Percentiles rank a stretch among this genome's conserved stretches.
phyloP scores from a whole-genome alignment of 495 filamentous ascomycete genomes.

The Talaromyces wortmannii region DNA sequence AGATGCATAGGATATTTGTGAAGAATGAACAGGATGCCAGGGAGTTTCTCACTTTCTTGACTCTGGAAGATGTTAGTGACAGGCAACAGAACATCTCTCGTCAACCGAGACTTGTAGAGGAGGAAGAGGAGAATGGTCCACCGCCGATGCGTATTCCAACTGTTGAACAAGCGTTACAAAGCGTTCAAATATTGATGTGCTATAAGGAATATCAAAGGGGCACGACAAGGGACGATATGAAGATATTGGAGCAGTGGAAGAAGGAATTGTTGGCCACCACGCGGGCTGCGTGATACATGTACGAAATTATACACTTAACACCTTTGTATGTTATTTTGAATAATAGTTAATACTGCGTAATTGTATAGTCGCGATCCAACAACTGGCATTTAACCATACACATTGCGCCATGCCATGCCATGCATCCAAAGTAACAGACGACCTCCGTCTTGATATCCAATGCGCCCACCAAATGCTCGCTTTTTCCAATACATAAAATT shows the following conservation, averaged over 20 bases:
- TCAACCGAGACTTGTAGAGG: neutral
- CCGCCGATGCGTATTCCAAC: neutral
- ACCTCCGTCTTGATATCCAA: neutral
- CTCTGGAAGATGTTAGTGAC: neutral
- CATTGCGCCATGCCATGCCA: neutral
- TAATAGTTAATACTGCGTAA: neutral
- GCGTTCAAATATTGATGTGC: neutral
- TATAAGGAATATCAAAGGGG: neutral
- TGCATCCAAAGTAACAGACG: neutral
- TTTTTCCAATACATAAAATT: neutral
- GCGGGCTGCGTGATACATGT: neutral
- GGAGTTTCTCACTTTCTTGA: neutral
- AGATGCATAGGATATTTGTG: neutral
- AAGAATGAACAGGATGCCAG: neutral
- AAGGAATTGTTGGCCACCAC: neutral
- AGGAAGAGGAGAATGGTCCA: neutral
- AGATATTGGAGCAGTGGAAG: neutral
- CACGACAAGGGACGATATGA: neutral
- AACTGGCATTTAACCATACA: neutral
- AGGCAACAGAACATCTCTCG: neutral
- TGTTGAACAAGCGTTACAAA: neutral
- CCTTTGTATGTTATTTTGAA: neutral
- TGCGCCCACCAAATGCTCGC: constrained; percentile 1
- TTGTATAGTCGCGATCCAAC: neutral
- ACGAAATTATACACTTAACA: neutral